Evolutionary conservation across 2,329 filamentous ascomycete species (phyloP).

Genomic region (Beauveria sp.): DNA sequence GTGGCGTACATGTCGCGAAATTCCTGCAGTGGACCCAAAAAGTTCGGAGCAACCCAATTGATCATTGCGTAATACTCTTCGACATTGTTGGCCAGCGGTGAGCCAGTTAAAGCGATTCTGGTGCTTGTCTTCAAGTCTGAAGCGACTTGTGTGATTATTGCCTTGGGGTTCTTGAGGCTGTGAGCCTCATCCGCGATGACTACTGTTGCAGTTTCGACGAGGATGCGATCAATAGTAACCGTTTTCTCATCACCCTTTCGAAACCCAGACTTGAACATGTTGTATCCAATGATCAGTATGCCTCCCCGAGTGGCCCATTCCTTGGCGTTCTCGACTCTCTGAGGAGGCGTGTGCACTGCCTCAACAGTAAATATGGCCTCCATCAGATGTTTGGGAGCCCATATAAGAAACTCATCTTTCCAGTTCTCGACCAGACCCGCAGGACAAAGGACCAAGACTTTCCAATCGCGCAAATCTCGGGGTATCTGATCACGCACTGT

Average conservation of each 20-base stretch:
- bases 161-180: slow-evolving; percentile 57
- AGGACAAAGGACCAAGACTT: slow-evolving; percentile 69
- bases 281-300: slow-evolving; percentile 69
- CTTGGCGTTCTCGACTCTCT: slow-evolving; percentile 40
- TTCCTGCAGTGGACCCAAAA: slow-evolving; percentile 59
- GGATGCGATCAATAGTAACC: slow-evolving; percentile 28
- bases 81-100: slow-evolving; percentile 77
- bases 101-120: slow-evolving; percentile 79
- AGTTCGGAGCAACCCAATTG: slow-evolving; percentile 75
- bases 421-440: slow-evolving; percentile 72
- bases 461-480: slow-evolving; percentile 49
- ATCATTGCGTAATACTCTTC: slow-evolving; percentile 82
- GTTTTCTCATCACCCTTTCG: slow-evolving; percentile 18
- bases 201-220: slow-evolving; percentile 58
- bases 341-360: slow-evolving; percentile 22
- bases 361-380: slow-evolving; percentile 52
- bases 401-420: slow-evolving; percentile 66
- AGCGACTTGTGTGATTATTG: slow-evolving; percentile 46
- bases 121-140: slow-evolving; percentile 56
- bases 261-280: slow-evolving; percentile 45
- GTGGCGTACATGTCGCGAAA: slow-evolving; percentile 64
- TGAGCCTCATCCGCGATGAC: slow-evolving; percentile 86
- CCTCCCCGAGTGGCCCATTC: slow-evolving; percentile 61
- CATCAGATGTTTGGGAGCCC: slow-evolving; percentile 52
- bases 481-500: slow-evolving; percentile 61